These are phyloP conservation scores for Aspergillus pseudoviridinutans DNA, from an alignment of 2,329 filamentous ascomycete genomes.

Conservation along the genomic window DNA sequence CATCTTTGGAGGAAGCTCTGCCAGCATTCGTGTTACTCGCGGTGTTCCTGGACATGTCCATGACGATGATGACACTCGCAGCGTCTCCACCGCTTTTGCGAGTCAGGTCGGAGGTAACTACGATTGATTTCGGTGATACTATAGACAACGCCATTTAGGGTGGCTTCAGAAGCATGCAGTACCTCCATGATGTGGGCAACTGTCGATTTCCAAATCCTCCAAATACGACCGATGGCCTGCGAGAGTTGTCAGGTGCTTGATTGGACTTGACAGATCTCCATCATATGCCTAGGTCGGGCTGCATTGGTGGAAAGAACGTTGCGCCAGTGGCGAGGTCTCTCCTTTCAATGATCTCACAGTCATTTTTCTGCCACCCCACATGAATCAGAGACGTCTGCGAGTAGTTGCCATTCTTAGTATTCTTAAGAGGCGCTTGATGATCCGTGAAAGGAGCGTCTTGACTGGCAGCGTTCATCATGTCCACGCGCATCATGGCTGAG, in stretches of 20 bases:
- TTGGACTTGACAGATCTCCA: slow-evolving; percentile 8
- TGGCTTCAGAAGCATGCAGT: slow-evolving; percentile 11
- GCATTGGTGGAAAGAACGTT: slow-evolving; percentile 5
- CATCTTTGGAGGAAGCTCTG: slow-evolving; percentile 61
- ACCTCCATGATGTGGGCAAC: slow-evolving; percentile 10
- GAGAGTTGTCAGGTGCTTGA: slow-evolving; percentile 9
- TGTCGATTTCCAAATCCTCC: slow-evolving; percentile 10
- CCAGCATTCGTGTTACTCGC: slow-evolving; percentile 47
- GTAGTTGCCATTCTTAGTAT: slow-evolving; percentile 5
- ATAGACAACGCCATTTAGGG: slow-evolving; percentile 8
- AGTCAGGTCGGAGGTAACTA: slow-evolving; percentile 77
- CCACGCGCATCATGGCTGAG: neutral
- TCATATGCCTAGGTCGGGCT: slow-evolving; percentile 9
- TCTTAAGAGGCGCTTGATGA: slow-evolving; percentile 3
- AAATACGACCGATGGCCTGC: slow-evolving; percentile 11
- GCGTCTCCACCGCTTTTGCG: slow-evolving; percentile 92
- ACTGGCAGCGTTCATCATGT: neutral
- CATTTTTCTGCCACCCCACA: neutral
- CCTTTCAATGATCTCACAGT: neutral
- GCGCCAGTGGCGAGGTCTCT: neutral
- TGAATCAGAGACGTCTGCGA: neutral
- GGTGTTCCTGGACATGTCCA: slow-evolving; percentile 39
- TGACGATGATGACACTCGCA: slow-evolving; percentile 90
- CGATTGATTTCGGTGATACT: slow-evolving; percentile 46
- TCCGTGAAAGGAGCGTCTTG: slow-evolving; percentile 2